These are phyloP conservation scores for Hypoxylon sp. DNA, from an alignment of 2,329 filamentous ascomycete genomes.

Conservation along the genomic window DNA sequence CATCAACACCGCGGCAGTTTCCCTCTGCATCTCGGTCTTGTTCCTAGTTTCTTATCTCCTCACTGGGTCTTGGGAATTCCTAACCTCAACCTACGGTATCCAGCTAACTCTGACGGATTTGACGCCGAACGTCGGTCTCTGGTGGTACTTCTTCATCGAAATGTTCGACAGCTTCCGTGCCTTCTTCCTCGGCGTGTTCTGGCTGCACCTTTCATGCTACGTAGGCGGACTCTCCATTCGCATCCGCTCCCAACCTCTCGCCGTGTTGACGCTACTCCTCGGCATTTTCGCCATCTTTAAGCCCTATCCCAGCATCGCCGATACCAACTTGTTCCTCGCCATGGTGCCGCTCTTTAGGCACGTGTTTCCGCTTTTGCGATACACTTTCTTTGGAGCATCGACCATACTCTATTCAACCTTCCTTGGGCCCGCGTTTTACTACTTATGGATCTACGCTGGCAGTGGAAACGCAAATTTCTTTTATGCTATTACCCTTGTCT, in stretches of 20 bases:
- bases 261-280: slow-evolving; percentile 82
- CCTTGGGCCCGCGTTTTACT: slow-evolving; percentile 92
- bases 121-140: slow-evolving; percentile 92
- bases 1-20: slow-evolving; percentile 62
- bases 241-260: slow-evolving; percentile 84
- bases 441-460: slow-evolving; percentile 97
- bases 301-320: slow-evolving; percentile 92
- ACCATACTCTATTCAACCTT: slow-evolving; percentile 88
- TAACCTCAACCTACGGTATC: slow-evolving; percentile 89
- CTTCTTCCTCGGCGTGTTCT: slow-evolving; percentile 98
- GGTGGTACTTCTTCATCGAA: slow-evolving; percentile 99
- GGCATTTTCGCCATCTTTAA: slow-evolving; percentile 96
- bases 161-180: slow-evolving; percentile 98
- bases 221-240: slow-evolving; percentile 86
- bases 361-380: slow-evolving; percentile 90
- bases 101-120: slow-evolving; percentile 91
- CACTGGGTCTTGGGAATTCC: slow-evolving; percentile 86
- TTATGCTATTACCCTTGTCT: slow-evolving; percentile 98
- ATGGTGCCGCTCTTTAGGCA: slow-evolving; percentile 89
- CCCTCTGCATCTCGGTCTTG: slow-evolving; percentile 65
- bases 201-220: slow-evolving; percentile 92
- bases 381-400: slow-evolving; percentile 85
- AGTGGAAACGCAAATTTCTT: slow-evolving; percentile 99
- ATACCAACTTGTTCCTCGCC: slow-evolving; percentile 85
- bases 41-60: slow-evolving; percentile 77